Base-by-base conservation (phyloP, 805 yeast species). In the Saccharomyces kudriavzevii region DNA sequence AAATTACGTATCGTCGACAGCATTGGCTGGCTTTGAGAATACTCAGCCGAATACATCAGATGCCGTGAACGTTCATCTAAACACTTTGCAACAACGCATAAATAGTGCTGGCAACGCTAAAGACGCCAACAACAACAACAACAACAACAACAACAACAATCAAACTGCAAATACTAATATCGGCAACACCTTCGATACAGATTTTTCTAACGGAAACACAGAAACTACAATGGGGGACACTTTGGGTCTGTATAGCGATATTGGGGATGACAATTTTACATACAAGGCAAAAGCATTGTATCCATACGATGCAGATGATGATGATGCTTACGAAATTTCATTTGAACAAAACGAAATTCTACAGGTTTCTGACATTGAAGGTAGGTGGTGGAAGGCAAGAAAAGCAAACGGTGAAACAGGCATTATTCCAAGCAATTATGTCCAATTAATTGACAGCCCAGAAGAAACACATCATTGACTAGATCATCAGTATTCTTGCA, bases 321-420 rank as follows among this genome's bases (percentile, higher is more conserved):
- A 86, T 54, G 99, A 92, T 69, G 89, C 86, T 57, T 90, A 91
- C 65, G 99, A 92, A 72, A 80, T 92, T 25, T 86, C 96, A 4
- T 94, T 92, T 65, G 83, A 78, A 58, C 89, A 91, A 69, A 97
- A 94, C 53, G 98, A 92, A 70, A 74, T 89, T n/a, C 78, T 92
- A 69, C 89, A 85, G 63, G 96, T 92, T 31, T 89, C 89, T 60
- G 97, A 92, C 65, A 89, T 89, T 54, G 87, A 87, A 59, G 97
- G 97, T 48, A 84, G 95, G 72, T 92, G 99, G 99, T 92, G 98
- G 98, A 96, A 90, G 72, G 97, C 96, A 45, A 82, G 87, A 69
- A 81, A 91, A 65, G 77, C 85, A 8, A 86, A 82, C 60, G 99
- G 99, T 31, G 94, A 90, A 68, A 87, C 89, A 47, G 99, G 98